phyloP scores from a whole-genome alignment of 805 yeast species.

The Myxozyma monticola region DNA sequence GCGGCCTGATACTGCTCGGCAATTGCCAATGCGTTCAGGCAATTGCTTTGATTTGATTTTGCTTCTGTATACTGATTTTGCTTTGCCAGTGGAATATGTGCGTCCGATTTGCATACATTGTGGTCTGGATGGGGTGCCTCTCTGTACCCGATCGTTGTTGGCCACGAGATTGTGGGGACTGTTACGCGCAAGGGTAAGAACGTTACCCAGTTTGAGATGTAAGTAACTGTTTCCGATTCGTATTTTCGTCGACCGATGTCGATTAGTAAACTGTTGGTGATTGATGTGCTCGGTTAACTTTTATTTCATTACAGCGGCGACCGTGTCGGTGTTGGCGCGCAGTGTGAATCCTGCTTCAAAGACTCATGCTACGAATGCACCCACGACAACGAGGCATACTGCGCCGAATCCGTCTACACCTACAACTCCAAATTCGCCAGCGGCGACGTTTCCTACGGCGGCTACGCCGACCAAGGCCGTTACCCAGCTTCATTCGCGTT shows the following conservation, averaged over 20 bases:
- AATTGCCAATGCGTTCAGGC: too few relatives aligned
- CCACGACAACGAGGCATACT: slow-evolving; percentile 56
- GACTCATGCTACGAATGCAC: slow-evolving; percentile 59
- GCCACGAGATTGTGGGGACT: slow-evolving; percentile 49
- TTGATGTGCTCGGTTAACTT: too few relatives aligned
- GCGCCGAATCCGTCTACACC: slow-evolving; percentile 52
- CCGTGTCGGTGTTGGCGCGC: slow-evolving; percentile 81
- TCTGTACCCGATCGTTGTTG: slow-evolving; percentile 45
- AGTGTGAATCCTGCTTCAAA: slow-evolving; percentile 54
- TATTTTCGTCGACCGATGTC: neutral
- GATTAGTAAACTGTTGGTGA: too few relatives aligned
- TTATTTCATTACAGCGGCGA: too few relatives aligned
- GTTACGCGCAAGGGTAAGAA: slow-evolving; percentile 52
- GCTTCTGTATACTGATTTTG: too few relatives aligned
- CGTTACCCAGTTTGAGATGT: slow-evolving; percentile 49
- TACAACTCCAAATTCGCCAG: slow-evolving; percentile 43
- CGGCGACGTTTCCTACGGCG: slow-evolving; percentile 47
- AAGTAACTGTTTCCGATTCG: neutral
- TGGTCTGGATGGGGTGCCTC: slow-evolving; percentile 53
- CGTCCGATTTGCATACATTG: slow-evolving; percentile 56
- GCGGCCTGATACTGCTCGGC: too few relatives aligned
- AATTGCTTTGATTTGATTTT: too few relatives aligned
- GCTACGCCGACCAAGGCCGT: slow-evolving; percentile 61
- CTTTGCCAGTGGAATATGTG: slow-evolving; percentile 51
- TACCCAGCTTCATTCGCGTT: slow-evolving; percentile 63